Evolutionary conservation across 371 early-diverging fungal species (phyloP), one percentile per base, ranked within the genome.

Genomic region (Pancytospora epiphaga): DNA sequence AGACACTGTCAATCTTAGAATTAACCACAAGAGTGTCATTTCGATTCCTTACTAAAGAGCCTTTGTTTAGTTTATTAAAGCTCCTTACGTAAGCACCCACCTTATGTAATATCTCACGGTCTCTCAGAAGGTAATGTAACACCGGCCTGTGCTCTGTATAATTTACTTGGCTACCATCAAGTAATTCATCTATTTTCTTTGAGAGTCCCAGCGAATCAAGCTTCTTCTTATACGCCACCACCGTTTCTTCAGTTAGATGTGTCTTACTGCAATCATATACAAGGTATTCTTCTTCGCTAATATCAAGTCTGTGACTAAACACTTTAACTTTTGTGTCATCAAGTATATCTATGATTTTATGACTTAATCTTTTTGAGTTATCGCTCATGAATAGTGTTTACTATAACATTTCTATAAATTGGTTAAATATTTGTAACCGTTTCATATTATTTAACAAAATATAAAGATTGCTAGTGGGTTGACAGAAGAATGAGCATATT

Each of bases 91-190:
- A 92, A 66, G 87, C 85, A 49, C 88, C 89, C 38, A 86, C 70
- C 76, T 91, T 89, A 25, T 89, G 86, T 37, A 84, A 82, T 80
- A 88, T 86, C 68, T 87, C 84, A 57, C 86, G 81, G 81, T 94
- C 91, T 73, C 98, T 87, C 60, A 97, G 85, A 4, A 93, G 91
- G 39, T 91, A 85, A 78, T 97, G 97, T 37, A 97, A 87, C 34
- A 95, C 98, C 29, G 93, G 87, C 50, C 95, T 89, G 71, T 90
- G 84, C 85, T 97, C 98, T 34, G 98, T 95, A 72, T 89, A 89
- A 85, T 97, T 97, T 83, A 97, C 93, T 70, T 85, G 86, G 64
- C 89, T 89, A 56, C 96, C 95, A n/a, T 79, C 69, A 76, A 93
- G 93, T 94, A 95, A 93, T 81, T 86, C 86, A 62, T 86, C 83